A percentile compares a stretch with the other conserved stretches of the same genome.
Conservation (phyloP, 1,284 basidiomycete species). For the Hypsizygus ulmarius region DNA sequence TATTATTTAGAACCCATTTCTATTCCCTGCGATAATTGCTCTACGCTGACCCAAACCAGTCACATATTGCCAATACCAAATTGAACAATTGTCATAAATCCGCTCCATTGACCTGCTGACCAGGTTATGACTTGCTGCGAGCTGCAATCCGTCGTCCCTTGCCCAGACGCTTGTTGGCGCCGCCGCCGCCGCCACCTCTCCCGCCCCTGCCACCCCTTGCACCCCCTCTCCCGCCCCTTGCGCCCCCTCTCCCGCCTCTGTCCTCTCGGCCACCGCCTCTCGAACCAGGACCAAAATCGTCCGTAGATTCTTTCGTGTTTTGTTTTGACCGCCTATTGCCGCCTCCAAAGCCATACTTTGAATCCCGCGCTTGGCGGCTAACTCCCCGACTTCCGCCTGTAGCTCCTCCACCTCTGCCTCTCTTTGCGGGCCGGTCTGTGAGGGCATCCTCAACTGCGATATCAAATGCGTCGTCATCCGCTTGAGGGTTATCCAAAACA, state of each 20-base stretch:
- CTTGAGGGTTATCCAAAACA: slow-evolving; percentile 69
- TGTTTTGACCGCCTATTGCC: slow-evolving; percentile 69
- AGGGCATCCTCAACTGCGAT: slow-evolving; percentile 85
- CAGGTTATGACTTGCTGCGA: slow-evolving; percentile 35
- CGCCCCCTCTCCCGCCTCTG: slow-evolving; percentile 30
- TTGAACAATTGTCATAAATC: neutral
- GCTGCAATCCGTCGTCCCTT: slow-evolving; percentile 57
- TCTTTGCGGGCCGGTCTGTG: slow-evolving; percentile 69
- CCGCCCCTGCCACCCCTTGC: slow-evolving; percentile 32
- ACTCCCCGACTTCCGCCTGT: slow-evolving; percentile 39
- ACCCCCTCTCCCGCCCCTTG: slow-evolving; percentile 24
- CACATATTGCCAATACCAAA: neutral
- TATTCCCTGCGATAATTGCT: too few species aligned
- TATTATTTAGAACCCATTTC: too few species aligned
- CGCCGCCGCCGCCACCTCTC: slow-evolving; percentile 31
- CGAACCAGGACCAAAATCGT: slow-evolving; percentile 52
- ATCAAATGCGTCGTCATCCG: slow-evolving; percentile 77
- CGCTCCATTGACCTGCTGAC: neutral
- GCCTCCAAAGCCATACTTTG: slow-evolving; percentile 81
- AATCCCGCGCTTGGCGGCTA: slow-evolving; percentile 67
- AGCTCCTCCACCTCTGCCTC: slow-evolving; percentile 37
- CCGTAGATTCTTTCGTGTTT: slow-evolving; percentile 78
- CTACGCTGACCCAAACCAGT: too few species aligned
- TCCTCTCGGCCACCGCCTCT: slow-evolving; percentile 33
- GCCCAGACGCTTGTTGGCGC: slow-evolving; percentile 50